These are phyloP conservation scores for Pythium aquatile DNA, from an alignment of 352 stramenopile genomes.

Conservation along the genomic window DNA sequence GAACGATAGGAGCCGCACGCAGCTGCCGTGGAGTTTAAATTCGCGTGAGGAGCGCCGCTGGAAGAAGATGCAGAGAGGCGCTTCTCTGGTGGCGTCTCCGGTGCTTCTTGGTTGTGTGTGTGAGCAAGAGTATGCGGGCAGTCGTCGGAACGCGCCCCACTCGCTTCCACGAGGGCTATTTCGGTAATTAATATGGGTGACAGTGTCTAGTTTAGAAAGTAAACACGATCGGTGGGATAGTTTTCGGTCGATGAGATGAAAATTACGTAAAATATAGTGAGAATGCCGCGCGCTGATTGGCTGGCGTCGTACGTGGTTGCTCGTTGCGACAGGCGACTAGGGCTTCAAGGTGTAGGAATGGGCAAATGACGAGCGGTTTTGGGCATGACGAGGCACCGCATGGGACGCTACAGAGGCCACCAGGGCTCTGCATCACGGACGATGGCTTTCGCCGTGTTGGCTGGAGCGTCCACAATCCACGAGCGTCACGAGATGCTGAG, in stretches of 20 bases:
- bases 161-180: constrained; percentile 4
- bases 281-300: constrained; percentile 7
- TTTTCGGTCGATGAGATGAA: background rate
- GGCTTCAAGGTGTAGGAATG: constrained; percentile 6
- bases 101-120: constrained; percentile 1
- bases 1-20: background rate
- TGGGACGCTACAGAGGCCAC: background rate
- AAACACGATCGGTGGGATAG: background rate
- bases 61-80: background rate
- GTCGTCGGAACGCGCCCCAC: constrained; percentile 11
- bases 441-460: background rate
- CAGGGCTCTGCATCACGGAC: background rate
- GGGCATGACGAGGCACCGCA: constrained; percentile 1
- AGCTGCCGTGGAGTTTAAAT: constrained; percentile 1
- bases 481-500: background rate
- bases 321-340: background rate
- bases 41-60: constrained; percentile 1
- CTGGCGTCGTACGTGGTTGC: background rate
- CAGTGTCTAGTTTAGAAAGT: background rate
- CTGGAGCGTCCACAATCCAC: background rate
- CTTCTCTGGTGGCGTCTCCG: too few relatives aligned
- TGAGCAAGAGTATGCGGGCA: background rate
- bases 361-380: constrained; percentile 6
- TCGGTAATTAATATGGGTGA: constrained; percentile 7
- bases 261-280: background rate